phyloP scores from a whole-genome alignment of 306 rosid species.

The Rosa rugosa region DNA sequence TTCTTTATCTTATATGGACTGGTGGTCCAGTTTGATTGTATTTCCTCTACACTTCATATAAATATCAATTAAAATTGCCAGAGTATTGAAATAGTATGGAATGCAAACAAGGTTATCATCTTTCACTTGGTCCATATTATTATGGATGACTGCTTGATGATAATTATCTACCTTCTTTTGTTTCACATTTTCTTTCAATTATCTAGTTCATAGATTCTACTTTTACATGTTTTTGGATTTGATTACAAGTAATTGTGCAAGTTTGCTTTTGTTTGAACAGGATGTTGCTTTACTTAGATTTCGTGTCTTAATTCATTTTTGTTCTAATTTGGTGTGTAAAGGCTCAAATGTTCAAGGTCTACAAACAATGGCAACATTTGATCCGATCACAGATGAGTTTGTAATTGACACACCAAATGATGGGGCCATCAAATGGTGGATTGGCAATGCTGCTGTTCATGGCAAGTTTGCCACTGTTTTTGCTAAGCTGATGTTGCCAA shows the following conservation, averaged over 20 bases:
- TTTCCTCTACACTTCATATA: background rate
- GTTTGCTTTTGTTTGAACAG: background rate
- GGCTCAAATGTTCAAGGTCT: slow-evolving; percentile 98
- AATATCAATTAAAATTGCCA: too few species aligned
- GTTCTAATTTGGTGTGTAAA: slow-evolving; percentile 31
- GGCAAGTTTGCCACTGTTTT: slow-evolving; percentile 95
- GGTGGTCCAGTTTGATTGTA: background rate
- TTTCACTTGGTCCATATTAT: background rate
- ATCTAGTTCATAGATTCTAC: background rate
- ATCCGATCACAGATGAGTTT: slow-evolving; percentile 79
- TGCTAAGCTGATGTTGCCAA: slow-evolving; percentile 74
- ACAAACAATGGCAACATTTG: slow-evolving; percentile 84
- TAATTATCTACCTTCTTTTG: background rate
- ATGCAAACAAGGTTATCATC: background rate
- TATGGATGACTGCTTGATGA: background rate
- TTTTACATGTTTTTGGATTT: background rate
- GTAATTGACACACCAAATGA: slow-evolving; percentile 84
- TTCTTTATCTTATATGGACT: background rate
- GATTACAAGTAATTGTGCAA: background rate
- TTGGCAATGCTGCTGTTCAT: slow-evolving; percentile 98
- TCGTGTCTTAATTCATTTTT: background rate
- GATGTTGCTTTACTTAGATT: background rate
- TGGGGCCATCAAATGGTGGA: slow-evolving; percentile 99
- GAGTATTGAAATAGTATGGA: background rate
- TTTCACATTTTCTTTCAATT: background rate